Conservation (phyloP, 352 stramenopile genomes). For the Aphanomyces euteiches region DNA sequence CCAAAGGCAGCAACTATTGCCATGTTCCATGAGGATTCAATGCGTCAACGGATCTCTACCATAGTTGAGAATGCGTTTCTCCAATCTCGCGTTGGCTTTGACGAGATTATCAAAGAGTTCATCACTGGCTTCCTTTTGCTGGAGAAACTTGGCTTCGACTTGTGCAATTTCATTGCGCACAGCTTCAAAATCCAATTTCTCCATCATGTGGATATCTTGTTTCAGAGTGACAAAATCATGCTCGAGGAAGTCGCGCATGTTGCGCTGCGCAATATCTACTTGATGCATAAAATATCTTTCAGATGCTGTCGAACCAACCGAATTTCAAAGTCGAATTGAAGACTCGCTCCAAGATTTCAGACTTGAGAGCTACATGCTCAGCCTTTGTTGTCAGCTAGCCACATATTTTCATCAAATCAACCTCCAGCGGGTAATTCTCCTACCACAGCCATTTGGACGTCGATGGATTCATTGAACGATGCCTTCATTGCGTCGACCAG, state of each 20-base stretch:
- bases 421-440: background rate
- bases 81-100: constrained; percentile 26
- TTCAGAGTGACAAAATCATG: constrained; percentile 87
- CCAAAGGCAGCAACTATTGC: constrained; percentile 18
- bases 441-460: constrained; percentile 17
- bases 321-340: constrained; percentile 90
- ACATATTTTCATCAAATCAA: constrained; percentile 1
- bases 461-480: constrained; percentile 23
- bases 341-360: constrained; percentile 80
- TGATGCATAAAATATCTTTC: background rate
- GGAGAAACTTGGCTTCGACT: constrained; percentile 67
- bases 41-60: background rate
- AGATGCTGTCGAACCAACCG: constrained; percentile 36
- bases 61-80: constrained; percentile 88
- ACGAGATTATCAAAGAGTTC: constrained; percentile 23
- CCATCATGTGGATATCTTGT: constrained; percentile 86
- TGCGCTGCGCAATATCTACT: constrained; percentile 81
- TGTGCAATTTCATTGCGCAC: constrained; percentile 84
- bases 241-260: constrained; percentile 82
- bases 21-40: too few relatives aligned
- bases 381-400: constrained; percentile 80
- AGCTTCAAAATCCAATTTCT: constrained; percentile 89
- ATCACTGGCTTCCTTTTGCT: constrained; percentile 23
- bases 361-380: constrained; percentile 80
- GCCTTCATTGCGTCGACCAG: constrained; percentile 24